phyloP scores from a whole-genome alignment of 768 basidiomycete species.

The Boletus edulis region DNA sequence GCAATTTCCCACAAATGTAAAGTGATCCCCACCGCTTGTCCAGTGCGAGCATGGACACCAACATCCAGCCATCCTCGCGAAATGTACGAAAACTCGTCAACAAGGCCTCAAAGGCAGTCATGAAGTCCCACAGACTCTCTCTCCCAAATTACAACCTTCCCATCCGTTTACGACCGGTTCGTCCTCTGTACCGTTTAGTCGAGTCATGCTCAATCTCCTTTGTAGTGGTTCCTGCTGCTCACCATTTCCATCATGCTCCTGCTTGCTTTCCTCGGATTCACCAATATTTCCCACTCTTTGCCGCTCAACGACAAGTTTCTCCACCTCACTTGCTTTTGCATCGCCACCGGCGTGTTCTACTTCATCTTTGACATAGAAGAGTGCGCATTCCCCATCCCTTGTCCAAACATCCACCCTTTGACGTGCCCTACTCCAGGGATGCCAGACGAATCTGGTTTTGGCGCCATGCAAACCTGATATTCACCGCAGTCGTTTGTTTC shows the following conservation, averaged over 20 bases:
- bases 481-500: conserved; percentile 69
- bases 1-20: not conserved
- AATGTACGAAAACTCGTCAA: conserved; percentile 37
- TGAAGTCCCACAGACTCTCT: conserved; percentile 66
- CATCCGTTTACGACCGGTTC: conserved; percentile 68
- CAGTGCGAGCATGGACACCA: conserved; percentile 9
- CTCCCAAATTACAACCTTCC: conserved; percentile 70
- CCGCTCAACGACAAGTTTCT: conserved; percentile 79
- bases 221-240: conserved; percentile 79
- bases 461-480: conserved; percentile 67
- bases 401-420: not conserved
- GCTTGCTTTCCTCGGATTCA: conserved; percentile 76
- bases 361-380: conserved; percentile 88
- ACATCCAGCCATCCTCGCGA: conserved; percentile 9
- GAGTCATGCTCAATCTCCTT: conserved; percentile 5
- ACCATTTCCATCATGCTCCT: conserved; percentile 65
- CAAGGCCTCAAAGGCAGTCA: conserved; percentile 54
- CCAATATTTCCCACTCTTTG: conserved; percentile 59
- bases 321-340: conserved; percentile 72
- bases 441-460: conserved; percentile 85
- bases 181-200: conserved; percentile 7
- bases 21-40: not conserved
- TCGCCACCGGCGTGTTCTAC: conserved; percentile 81
- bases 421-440: conserved; percentile 44
- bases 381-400: conserved; percentile 41